Evolutionary conservation across 805 yeast genomes (phyloP).

Genomic region (Kuraishia cidri): DNA sequence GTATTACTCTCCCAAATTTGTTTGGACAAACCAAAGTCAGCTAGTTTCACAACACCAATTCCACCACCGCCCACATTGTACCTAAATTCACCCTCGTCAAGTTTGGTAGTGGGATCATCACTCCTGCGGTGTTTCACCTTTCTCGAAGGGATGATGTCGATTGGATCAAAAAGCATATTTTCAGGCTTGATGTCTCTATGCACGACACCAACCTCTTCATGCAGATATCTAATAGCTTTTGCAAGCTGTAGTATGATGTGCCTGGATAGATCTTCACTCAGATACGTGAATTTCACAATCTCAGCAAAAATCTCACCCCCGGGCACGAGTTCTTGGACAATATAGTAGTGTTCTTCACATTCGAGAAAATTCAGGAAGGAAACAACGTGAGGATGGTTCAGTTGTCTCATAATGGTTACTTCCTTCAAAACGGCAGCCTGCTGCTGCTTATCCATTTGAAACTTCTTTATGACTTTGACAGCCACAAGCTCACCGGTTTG

Average conservation of each 20-base stretch:
- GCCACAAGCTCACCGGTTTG: conserved; percentile 34
- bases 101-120: conserved; percentile 62
- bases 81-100: conserved; percentile 80
- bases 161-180: conserved; percentile 58
- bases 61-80: conserved; percentile 89
- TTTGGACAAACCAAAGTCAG: conserved; percentile 93
- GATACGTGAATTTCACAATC: conserved; percentile 58
- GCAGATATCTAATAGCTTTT: conserved; percentile 58
- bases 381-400: conserved; percentile 57
- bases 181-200: conserved; percentile 84
- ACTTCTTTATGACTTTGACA: conserved; percentile 57
- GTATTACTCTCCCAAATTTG: conserved; percentile 83
- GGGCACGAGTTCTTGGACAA: conserved; percentile 61
- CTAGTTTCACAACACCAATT: conserved; percentile 81
- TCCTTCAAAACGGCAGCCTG: conserved; percentile 71
- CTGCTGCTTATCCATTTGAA: conserved; percentile 53
- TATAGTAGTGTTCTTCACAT: conserved; percentile 49
- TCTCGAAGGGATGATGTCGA: conserved; percentile 36
- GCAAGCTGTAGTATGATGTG: conserved; percentile 60
- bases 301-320: conserved; percentile 76
- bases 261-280: conserved; percentile 54
- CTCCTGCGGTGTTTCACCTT: conserved; percentile 36
- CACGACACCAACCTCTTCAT: conserved; percentile 66
- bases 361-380: conserved; percentile 59
- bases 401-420: conserved; percentile 63